phyloP scores from a whole-genome alignment of 306 rosid genomes.

The Phaseolus lunatus region DNA sequence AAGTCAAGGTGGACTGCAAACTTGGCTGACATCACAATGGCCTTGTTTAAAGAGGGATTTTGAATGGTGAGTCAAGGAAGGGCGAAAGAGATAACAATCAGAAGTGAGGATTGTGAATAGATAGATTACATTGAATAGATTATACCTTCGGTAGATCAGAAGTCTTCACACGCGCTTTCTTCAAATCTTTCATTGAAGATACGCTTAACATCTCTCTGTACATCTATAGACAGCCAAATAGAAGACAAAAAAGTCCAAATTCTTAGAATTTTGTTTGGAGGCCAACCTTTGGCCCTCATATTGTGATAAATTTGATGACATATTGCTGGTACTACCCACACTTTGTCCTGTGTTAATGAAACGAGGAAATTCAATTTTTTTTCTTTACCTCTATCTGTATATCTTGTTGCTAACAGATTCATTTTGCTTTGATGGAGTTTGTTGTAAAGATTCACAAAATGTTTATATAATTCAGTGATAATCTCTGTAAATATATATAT shows the following conservation, averaged over 20 bases:
- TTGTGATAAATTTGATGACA: conserved; percentile 22
- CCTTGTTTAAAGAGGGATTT: conserved; percentile 45
- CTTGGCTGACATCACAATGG: conserved; percentile 50
- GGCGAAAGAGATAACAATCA: not conserved
- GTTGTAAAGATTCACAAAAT: not conserved
- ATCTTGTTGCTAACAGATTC: not conserved
- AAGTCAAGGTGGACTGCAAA: conserved; percentile 46
- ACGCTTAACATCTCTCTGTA: conserved; percentile 37
- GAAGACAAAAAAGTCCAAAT: not conserved
- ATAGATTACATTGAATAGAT: conserved; percentile 32
- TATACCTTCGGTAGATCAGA: not conserved
- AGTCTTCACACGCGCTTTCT: conserved; percentile 51
- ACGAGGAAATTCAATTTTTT: not conserved
- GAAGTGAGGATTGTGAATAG: conserved; percentile 41
- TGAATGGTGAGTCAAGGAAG: not conserved
- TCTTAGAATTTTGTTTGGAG: conserved; percentile 41
- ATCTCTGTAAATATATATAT: not conserved
- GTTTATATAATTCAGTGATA: not conserved
- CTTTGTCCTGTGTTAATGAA: conserved; percentile 31
- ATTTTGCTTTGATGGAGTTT: no score
- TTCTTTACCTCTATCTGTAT: not conserved
- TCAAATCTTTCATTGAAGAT: conserved; percentile 66
- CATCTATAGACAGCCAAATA: conserved; percentile 35
- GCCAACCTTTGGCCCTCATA: conserved; percentile 40
- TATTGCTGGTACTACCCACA: conserved; percentile 21